phyloP scores from a whole-genome alignment of 1,284 basidiomycete genomes.

The Apiotrichum siamense region DNA sequence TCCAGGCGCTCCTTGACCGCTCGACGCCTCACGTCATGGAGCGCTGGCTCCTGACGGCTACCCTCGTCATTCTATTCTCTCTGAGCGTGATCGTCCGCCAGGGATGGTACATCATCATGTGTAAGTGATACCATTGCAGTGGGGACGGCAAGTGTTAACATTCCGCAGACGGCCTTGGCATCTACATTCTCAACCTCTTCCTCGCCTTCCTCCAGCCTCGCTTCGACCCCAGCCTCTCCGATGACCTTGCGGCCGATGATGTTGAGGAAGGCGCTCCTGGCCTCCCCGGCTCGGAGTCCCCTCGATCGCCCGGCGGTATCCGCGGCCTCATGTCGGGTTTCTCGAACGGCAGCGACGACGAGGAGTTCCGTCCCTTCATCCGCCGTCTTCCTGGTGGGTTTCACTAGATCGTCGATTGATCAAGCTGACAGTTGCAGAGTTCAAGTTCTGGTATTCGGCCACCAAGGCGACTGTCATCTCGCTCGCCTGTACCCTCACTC shows the following conservation, averaged over 20 bases:
- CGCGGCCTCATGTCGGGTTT: slow-evolving; percentile 42
- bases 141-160: background rate
- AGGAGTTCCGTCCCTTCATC: slow-evolving; percentile 96
- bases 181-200: slow-evolving; percentile 78
- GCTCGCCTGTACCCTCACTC: slow-evolving; percentile 69
- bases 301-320: slow-evolving; percentile 30
- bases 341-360: slow-evolving; percentile 50
- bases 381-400: slow-evolving; percentile 80
- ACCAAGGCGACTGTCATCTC: slow-evolving; percentile 83
- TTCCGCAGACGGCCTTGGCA: slow-evolving; percentile 78
- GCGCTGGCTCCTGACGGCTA: slow-evolving; percentile 79
- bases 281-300: slow-evolving; percentile 37
- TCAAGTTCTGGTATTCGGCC: slow-evolving; percentile 69
- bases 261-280: slow-evolving; percentile 82
- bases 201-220: slow-evolving; percentile 50
- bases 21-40: slow-evolving; percentile 83
- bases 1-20: slow-evolving; percentile 80
- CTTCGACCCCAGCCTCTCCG: slow-evolving; percentile 92
- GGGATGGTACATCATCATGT: slow-evolving; percentile 79
- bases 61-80: slow-evolving; percentile 69
- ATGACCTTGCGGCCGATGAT: slow-evolving; percentile 87
- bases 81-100: slow-evolving; percentile 82
- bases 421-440: slow-evolving; percentile 21
- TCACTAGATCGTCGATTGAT: background rate
- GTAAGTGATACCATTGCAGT: slow-evolving; percentile 17